Conservation (phyloP, 2,329 filamentous ascomycete species). For the Neofusicoccum parvum region DNA sequence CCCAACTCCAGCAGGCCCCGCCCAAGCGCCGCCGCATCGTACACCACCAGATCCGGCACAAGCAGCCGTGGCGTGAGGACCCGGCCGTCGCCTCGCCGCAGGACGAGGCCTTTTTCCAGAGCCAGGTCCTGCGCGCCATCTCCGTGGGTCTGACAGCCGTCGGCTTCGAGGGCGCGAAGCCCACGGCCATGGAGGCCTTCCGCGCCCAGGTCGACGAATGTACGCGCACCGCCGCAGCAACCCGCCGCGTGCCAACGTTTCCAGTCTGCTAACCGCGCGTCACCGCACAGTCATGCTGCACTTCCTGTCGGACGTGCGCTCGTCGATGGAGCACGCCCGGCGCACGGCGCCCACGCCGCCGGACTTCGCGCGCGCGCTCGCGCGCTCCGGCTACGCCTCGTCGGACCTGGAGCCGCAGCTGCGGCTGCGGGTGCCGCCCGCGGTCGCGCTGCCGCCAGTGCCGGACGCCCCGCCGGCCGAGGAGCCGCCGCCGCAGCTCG, state of each 20-base stretch:
- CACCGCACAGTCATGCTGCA: slow-evolving; percentile 46
- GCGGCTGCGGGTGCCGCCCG: slow-evolving; percentile 38
- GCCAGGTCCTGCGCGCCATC: slow-evolving; percentile 59
- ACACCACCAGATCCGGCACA: slow-evolving; percentile 35
- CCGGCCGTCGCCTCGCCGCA: slow-evolving; percentile 40
- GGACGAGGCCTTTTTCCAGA: slow-evolving; percentile 56
- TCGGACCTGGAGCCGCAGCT: slow-evolving; percentile 40
- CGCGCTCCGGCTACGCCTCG: slow-evolving; percentile 42
- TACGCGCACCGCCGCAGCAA: slow-evolving; percentile 40
- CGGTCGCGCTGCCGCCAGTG: slow-evolving; percentile 44
- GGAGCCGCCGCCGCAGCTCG: slow-evolving; percentile 45
- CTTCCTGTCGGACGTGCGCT: slow-evolving; percentile 56
- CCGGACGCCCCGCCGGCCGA: slow-evolving; percentile 44
- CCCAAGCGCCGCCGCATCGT: slow-evolving; percentile 39
- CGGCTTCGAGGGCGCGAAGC: slow-evolving; percentile 59
- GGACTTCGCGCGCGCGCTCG: slow-evolving; percentile 60
- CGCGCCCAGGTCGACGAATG: slow-evolving; percentile 60
- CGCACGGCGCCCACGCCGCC: slow-evolving; percentile 58
- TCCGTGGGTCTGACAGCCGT: slow-evolving; percentile 52
- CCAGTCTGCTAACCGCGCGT: slow-evolving; percentile 24
- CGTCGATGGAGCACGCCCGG: slow-evolving; percentile 60
- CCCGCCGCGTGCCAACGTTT: slow-evolving; percentile 2
- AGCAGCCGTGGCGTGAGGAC: slow-evolving; percentile 37
- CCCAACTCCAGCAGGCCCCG: slow-evolving; percentile 21
- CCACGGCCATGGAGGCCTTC: slow-evolving; percentile 60